phyloP scores from a whole-genome alignment of 345 rosid species.

The Moricandia arvensis region DNA sequence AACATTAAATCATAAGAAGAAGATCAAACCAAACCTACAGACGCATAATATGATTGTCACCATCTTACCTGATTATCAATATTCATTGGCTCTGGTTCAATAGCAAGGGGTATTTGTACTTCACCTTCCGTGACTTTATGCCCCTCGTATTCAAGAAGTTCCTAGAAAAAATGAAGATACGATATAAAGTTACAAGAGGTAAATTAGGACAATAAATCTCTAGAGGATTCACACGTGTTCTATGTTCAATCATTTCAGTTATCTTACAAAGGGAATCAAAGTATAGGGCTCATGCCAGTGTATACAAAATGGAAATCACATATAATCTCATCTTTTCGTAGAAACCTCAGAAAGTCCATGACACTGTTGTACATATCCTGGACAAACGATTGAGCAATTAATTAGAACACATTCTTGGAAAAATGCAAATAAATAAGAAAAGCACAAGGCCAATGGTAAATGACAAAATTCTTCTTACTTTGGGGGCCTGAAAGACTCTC shows the following conservation, averaged over 20 bases:
- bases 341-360: conserved; percentile 96
- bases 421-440: conserved; percentile 10
- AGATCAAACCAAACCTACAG: background rate
- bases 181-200: background rate
- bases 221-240: conserved; percentile 9
- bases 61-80: conserved; percentile 62
- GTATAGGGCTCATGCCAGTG: background rate
- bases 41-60: background rate
- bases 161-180: conserved; percentile 42
- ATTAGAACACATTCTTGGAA: conserved; percentile 19
- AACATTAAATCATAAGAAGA: background rate
- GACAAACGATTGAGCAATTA: conserved; percentile 12
- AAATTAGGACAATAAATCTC: background rate
- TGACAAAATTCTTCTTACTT: conserved; percentile 59
- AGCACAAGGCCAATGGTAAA: conserved; percentile 2
- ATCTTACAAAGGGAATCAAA: background rate
- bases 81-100: conserved; percentile 48
- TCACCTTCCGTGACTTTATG: conserved; percentile 65
- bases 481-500: conserved; percentile 94
- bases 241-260: background rate
- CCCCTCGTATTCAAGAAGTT: conserved; percentile 91
- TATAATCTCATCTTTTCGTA: conserved; percentile 71
- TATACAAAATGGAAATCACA: background rate
- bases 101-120: conserved; percentile 49
- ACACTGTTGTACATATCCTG: conserved; percentile 96